Evolutionary conservation across 176 grass and related monocot species (phyloP).

Genomic region (Bromus sterilis): DNA sequence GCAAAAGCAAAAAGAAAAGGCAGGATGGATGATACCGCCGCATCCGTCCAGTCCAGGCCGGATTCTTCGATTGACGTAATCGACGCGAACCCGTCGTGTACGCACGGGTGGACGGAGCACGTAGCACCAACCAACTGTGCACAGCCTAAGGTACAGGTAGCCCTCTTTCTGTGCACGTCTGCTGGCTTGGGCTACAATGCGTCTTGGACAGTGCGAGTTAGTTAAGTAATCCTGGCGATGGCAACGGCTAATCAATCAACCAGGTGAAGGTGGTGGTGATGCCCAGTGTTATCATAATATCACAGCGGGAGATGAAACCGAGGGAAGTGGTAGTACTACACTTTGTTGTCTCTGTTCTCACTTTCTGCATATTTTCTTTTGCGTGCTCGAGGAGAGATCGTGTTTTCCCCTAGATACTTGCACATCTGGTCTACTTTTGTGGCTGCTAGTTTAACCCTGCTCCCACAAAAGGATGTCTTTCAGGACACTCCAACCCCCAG

Average conservation of each 20-base stretch:
- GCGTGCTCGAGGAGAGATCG: not conserved
- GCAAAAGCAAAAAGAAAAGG: not conserved
- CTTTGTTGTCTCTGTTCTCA: too few relatives aligned
- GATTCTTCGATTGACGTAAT: not conserved
- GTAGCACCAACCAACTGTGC: too few relatives aligned
- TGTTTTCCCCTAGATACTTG: not conserved
- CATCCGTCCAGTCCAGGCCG: not conserved
- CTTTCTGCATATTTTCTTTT: too few relatives aligned
- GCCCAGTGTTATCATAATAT: too few relatives aligned
- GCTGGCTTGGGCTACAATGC: not conserved
- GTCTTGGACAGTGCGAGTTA: not conserved
- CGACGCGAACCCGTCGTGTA: not conserved
- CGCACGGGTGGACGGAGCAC: not conserved
- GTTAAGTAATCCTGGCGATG: not conserved
- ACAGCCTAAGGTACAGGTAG: too few relatives aligned
- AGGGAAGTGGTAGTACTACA: not conserved
- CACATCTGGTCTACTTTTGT: not conserved
- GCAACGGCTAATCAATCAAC: too few relatives aligned
- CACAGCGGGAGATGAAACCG: not conserved
- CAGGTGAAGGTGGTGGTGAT: too few relatives aligned
- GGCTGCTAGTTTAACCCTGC: not conserved
- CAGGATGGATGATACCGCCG: not conserved
- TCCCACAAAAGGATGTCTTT: not conserved
- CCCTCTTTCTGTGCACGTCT: not conserved
- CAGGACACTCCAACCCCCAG: not conserved